phyloP scores from a whole-genome alignment of 169 alveolate species.

The Plasmodium adleri region DNA sequence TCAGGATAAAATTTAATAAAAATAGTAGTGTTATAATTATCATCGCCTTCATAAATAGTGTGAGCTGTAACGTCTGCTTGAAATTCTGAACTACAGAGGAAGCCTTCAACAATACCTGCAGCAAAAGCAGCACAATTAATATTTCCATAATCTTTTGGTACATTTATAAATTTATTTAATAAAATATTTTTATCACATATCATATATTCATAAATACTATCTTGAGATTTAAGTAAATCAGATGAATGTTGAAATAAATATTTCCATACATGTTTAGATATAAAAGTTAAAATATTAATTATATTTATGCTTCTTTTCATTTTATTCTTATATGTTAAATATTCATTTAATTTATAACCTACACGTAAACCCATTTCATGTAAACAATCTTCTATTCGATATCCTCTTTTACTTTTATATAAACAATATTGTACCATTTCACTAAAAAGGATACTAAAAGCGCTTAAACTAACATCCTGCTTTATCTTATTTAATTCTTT shows the following conservation, averaged over 20 bases:
- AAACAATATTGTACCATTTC: conserved; percentile 87
- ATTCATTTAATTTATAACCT: conserved; percentile 84
- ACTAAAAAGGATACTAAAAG: conserved; percentile 83
- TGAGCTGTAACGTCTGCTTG: conserved; percentile 90
- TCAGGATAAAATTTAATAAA: conserved; percentile 85
- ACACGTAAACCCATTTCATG: conserved; percentile 87
- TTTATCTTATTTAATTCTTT: conserved; percentile 27
- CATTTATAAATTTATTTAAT: conserved; percentile 82
- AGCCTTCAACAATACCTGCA: conserved; percentile 88
- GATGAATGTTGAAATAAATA: conserved; percentile 86
- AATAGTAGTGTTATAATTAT: conserved; percentile 81
- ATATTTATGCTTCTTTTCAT: conserved; percentile 82
- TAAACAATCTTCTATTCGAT: conserved; percentile 85
- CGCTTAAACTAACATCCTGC: conserved; percentile 82
- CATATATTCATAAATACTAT: conserved; percentile 86
- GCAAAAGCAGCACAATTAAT: conserved; percentile 89
- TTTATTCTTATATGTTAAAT: conserved; percentile 80
- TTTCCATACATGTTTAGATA: conserved; percentile 84
- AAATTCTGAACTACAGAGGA: conserved; percentile 87
- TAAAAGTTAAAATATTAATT: conserved; percentile 81
- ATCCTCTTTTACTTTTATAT: conserved; percentile 82
- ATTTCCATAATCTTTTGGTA: conserved; percentile 86
- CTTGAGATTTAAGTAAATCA: conserved; percentile 87
- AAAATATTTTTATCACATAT: conserved; percentile 84
- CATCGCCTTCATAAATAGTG: conserved; percentile 82